A percentile compares a stretch with the other conserved stretches of the same genome.
Evolutionary conservation across 1,284 basidiomycete species (phyloP).

Genomic region (Leccinum pseudoinsigne): DNA sequence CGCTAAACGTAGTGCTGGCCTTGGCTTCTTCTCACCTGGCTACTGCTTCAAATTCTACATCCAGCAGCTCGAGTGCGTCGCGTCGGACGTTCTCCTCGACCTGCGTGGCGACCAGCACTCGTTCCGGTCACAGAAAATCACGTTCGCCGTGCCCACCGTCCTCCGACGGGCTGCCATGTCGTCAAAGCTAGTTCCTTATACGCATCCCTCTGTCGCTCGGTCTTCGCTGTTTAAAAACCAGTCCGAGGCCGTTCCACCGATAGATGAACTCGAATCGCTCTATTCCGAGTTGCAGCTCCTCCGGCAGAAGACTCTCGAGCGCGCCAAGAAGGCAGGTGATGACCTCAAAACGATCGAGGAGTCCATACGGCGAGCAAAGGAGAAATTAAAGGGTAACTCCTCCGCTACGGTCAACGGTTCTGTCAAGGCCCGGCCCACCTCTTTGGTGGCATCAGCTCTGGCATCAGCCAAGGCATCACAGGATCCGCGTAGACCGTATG

Average conservation of each 20-base stretch:
- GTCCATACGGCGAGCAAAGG: constrained; percentile 68
- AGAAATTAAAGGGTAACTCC: constrained; percentile 70
- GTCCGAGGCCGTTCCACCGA: constrained; percentile 64
- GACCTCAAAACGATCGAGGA: constrained; percentile 69
- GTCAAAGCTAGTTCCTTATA: constrained; percentile 51
- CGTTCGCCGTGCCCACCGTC: constrained; percentile 14
- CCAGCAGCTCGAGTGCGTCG: constrained; percentile 14
- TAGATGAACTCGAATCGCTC: constrained; percentile 70
- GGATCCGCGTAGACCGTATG: constrained; percentile 45
- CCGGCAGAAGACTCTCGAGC: constrained; percentile 53
- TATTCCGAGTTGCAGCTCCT: constrained; percentile 58
- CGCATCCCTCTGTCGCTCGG: constrained; percentile 44
- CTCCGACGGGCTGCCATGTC: constrained; percentile 40
- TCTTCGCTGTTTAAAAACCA: constrained; percentile 59
- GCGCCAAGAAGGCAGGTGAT: constrained; percentile 66
- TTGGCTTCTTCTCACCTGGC: constrained; percentile 25
- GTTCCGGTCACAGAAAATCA: constrained; percentile 11
- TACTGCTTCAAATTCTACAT: constrained; percentile 18
- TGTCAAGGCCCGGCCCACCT: constrained; percentile 24
- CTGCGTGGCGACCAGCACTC: constrained; percentile 9
- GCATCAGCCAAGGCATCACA: constrained; percentile 33
- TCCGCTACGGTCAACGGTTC: constrained; percentile 25
- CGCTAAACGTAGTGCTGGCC: constrained; percentile 27
- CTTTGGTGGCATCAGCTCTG: constrained; percentile 20
- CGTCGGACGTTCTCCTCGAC: constrained; percentile 19